Percentiles rank a stretch among this genome's conserved stretches.
Evolutionary conservation across 108 stramenopile species (phyloP).

Genomic region (Skeletonema potamos): DNA sequence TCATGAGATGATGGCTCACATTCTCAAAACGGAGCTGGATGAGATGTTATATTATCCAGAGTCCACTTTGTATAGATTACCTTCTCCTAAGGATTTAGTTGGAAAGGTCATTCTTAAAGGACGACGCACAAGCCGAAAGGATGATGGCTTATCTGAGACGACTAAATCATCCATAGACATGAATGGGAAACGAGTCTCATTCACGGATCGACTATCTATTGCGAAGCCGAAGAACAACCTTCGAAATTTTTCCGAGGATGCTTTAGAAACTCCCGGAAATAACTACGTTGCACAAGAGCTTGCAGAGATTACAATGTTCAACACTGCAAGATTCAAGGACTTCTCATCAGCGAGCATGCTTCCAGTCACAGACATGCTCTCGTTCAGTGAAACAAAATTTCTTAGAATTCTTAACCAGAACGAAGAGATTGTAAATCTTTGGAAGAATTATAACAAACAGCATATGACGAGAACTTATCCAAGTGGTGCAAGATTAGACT

Average conservation of each 20-base stretch:
- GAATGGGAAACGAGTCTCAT: background rate
- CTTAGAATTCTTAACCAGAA: conserved; percentile 51
- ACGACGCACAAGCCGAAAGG: conserved; percentile 59
- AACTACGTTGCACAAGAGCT: conserved; percentile 46
- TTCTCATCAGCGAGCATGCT: conserved; percentile 48
- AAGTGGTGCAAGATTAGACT: conserved; percentile 79
- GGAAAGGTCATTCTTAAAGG: conserved; percentile 90
- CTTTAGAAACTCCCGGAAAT: background rate
- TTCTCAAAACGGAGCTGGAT: conserved; percentile 65
- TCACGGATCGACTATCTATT: background rate
- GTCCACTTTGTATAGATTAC: conserved; percentile 48
- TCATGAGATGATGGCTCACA: conserved; percentile 83
- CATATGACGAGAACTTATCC: conserved; percentile 92
- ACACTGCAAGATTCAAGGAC: conserved; percentile 58
- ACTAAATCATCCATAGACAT: conserved; percentile 17
- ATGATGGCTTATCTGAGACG: conserved; percentile 36
- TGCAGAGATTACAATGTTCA: conserved; percentile 62
- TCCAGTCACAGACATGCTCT: conserved; percentile 69
- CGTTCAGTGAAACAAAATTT: conserved; percentile 71
- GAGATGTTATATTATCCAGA: conserved; percentile 65
- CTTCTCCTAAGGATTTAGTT: conserved; percentile 70
- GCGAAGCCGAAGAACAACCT: background rate
- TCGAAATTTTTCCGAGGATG: background rate
- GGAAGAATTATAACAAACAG: conserved; percentile 35
- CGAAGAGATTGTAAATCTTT: conserved; percentile 27